A percentile compares a stretch with the other conserved stretches of the same genome.
These are phyloP conservation scores for Selaginella tamariscina DNA, from an alignment of 75 land plant genomes.

Conservation along the genomic window DNA sequence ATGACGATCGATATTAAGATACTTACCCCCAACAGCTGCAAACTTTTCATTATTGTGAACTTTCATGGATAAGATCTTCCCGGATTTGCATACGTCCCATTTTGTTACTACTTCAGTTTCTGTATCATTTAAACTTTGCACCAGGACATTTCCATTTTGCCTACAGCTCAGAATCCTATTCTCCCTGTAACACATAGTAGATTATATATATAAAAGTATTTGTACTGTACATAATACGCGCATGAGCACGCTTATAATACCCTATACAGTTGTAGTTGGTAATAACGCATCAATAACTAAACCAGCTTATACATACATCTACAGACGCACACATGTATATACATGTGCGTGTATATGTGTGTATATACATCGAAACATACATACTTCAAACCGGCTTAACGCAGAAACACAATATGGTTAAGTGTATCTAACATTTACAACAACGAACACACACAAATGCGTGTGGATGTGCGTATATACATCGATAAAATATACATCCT, in stretches of 20 bases:
- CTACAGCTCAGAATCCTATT: background rate
- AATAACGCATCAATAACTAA: too few species aligned
- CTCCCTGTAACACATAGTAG: background rate
- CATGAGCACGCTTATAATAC: too few species aligned
- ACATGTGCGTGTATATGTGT: too few species aligned
- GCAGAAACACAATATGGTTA: background rate
- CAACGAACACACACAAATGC: too few species aligned
- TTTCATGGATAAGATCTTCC: slow-evolving; percentile 1
- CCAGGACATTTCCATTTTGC: background rate
- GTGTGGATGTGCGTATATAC: too few species aligned
- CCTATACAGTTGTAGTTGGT: too few species aligned
- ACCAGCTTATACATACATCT: too few species aligned
- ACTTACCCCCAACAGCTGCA: slow-evolving; percentile 9
- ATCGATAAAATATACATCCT: too few species aligned
- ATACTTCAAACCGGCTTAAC: background rate
- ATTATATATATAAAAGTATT: too few species aligned
- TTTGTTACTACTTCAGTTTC: background rate
- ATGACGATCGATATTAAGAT: background rate
- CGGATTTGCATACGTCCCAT: slow-evolving; percentile 8
- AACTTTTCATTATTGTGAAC: background rate
- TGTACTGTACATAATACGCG: too few species aligned
- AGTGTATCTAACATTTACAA: background rate
- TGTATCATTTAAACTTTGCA: background rate
- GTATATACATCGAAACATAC: background rate
- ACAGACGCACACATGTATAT: too few species aligned